Evolutionary conservation across 305 asterid species (phyloP).

Genomic region (Fraxinus platypoda): DNA sequence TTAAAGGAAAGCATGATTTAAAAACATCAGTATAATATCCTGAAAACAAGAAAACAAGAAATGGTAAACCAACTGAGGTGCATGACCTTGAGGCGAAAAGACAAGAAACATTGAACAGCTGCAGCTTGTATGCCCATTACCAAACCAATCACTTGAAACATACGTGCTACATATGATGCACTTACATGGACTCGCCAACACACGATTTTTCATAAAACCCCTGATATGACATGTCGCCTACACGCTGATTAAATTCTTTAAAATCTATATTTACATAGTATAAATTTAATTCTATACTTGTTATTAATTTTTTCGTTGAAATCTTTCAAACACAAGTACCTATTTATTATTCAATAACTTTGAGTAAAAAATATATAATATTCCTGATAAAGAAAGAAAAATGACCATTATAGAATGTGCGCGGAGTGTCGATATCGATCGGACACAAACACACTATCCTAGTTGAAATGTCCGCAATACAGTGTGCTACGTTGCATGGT

Average conservation of each 20-base stretch:
- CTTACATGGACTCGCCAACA: neutral
- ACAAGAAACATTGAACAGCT: neutral
- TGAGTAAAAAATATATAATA: no score
- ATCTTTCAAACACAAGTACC: neutral
- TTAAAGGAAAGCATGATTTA: neutral
- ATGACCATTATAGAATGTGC: neutral
- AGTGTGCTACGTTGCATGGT: neutral
- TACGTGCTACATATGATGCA: neutral
- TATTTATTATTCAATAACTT: no score
- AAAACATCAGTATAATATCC: neutral
- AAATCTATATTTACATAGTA: neutral
- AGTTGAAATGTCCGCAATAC: neutral
- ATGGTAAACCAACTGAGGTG: neutral
- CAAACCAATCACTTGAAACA: neutral
- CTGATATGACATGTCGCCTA: no score
- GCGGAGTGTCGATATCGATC: neutral
- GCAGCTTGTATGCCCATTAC: neutral
- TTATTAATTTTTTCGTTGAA: no score
- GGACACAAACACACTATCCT: neutral
- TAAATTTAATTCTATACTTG: neutral
- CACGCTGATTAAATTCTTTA: no score
- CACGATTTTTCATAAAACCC: neutral
- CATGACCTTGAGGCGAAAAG: neutral
- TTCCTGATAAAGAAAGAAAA: no score
- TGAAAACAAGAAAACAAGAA: neutral